Conservation (phyloP, 2,329 filamentous ascomycete species). For the Trichoderma semiorbis region DNA sequence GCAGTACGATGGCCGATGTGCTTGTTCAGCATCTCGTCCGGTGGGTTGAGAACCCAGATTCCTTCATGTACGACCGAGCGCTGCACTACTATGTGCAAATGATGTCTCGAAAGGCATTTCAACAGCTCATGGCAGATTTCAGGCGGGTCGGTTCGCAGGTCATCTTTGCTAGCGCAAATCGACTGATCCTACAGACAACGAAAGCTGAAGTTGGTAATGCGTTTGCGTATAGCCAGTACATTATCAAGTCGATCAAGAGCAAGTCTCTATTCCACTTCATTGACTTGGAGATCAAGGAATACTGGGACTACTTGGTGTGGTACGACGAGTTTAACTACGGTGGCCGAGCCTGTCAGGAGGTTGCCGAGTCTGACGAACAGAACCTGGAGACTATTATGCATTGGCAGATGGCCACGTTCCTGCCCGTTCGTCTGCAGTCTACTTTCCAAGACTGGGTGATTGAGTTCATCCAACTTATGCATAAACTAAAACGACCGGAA, state of each 20-base stretch:
- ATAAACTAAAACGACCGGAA: conserved; percentile 70
- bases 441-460: conserved; percentile 90
- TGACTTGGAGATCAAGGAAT: conserved; percentile 95
- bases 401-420: conserved; percentile 92
- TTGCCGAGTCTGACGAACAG: conserved; percentile 70
- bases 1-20: conserved; percentile 92
- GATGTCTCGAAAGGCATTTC: conserved; percentile 95
- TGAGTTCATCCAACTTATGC: conserved; percentile 94
- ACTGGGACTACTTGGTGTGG: conserved; percentile 99
- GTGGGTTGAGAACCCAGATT: conserved; percentile 92
- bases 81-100: conserved; percentile 97
- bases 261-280: conserved; percentile 97
- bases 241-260: conserved; percentile 92
- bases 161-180: conserved; percentile 88
- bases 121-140: conserved; percentile 96
- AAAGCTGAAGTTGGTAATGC: conserved; percentile 97
- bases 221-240: conserved; percentile 95
- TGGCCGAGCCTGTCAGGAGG: conserved; percentile 82
- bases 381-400: conserved; percentile 91
- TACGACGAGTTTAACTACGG: conserved; percentile 99
- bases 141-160: conserved; percentile 91
- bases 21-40: conserved; percentile 96
- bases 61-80: conserved; percentile 91
- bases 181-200: conserved; percentile 88
- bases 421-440: conserved; percentile 75